Evolutionary conservation across 2,329 filamentous ascomycete species (phyloP), one percentile per base, ranked within the genome.

Genomic region (Sclerotiophoma versabilis): DNA sequence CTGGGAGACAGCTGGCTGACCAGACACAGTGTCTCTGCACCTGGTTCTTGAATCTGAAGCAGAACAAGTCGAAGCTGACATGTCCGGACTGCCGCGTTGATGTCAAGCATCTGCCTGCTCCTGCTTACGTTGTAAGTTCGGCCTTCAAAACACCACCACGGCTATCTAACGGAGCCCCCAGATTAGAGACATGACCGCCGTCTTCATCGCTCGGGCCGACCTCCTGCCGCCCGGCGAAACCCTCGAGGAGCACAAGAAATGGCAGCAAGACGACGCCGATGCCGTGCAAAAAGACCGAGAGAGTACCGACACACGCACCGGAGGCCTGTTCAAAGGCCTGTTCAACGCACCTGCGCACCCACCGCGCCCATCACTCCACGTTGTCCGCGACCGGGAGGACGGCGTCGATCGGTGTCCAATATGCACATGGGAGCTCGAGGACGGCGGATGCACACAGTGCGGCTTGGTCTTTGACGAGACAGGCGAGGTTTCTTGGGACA

Each of bases 51-150:
- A 79, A 74, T 63, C 79, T 83, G 63, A 81, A 76, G 67, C 76
- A 75, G 38, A 79, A 83, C 64, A 81, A 76, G 67, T 75, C 75
- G 36, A 81, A 77, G 68, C 76, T 75, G 36, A 87, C 86, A 63
- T 90, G 87, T 71, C 87, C 87, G 14, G 86, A 89, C 69, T 90
- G 87, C 69, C 82, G 87, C 55, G 78, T 83, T 3, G 75, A 79
- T 29, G 83, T 89, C 52, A 82, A 78, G 59, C 75, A 82, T 23
- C 76, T 83, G 60, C 87, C 87, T 0, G 84, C 85, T 7, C 87
- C 87, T 22, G 85, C 87, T 33, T 90, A 87, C 67, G 71, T 89
- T 34, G 84, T 86, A 72, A 68, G 79, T 73, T 22, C 34, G 30
- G 25, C 9, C 23, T 20, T n/a, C 29, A 7, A 5, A 8, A 27